Base-by-base conservation (phyloP, 768 basidiomycete species). In the Russula compacta region DNA sequence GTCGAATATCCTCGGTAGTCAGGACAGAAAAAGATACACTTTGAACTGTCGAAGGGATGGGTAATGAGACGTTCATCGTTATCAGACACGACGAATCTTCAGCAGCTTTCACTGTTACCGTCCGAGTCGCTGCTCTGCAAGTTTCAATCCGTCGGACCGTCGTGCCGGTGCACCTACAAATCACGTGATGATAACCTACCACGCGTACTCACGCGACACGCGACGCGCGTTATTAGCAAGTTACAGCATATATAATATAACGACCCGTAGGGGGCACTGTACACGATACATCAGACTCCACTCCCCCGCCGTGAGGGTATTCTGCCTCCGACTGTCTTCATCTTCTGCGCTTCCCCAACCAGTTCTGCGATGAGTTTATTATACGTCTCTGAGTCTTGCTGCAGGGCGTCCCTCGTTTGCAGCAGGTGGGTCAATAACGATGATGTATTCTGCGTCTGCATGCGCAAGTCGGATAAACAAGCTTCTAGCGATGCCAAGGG, bases 21-120 rank as follows among this genome's bases (percentile, higher is more conserved):
- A 99, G 84, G 73, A 94, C 95, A 1, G 94, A 94, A 73, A 99
- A 99, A 9, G 93, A 92, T 61, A 98, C 75, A 64, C 88, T 87
- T 57, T 84, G 75, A 64, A 95, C 86, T 35, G 85, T 83, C 0
- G 93, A 87, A n/a, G 92, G 87, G 46, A 98, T 73, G 12, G 95
- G 87, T 67, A 89, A 83, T 5, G 93, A 80, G 74, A 95, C 89
- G 74, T 99, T 95, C 95, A 98, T 59, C 44, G 42, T 33, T 40
- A 57, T 40, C 14, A n/a, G 17, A 36, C 4, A 39, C 39, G 15
- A 24, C 6, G 43, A 44, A n/a, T 44, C 19, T 19, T 46, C 10
- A 4, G 44, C 44, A 29, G 24, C 24, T 29, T 29, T 46, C 19
- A 24, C 44, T 21, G 15, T 12, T 12, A 15, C 46, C 12, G n/a